These are phyloP conservation scores for Lactarius akahatsu DNA, from an alignment of 768 basidiomycete species.

Conservation along the genomic window DNA sequence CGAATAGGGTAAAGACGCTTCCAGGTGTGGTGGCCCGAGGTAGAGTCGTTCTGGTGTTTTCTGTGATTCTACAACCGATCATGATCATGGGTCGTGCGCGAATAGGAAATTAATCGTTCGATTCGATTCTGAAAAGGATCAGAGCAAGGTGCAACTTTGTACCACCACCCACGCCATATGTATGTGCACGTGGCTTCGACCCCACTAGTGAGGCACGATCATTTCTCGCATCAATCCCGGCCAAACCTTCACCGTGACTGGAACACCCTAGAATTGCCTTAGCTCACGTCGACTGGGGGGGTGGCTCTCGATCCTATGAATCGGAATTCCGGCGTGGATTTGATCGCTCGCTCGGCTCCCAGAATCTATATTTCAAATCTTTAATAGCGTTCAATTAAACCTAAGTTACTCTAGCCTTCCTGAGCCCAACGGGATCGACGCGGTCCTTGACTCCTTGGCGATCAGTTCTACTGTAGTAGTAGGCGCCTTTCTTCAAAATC, in stretches of 20 bases:
- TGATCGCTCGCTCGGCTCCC: background rate
- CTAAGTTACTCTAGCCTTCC: background rate
- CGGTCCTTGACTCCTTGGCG: background rate
- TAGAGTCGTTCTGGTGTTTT: background rate
- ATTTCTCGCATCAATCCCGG: background rate
- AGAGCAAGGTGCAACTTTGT: no score
- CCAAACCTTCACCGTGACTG: background rate
- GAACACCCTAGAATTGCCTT: slow-evolving; percentile 2
- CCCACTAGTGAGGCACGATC: background rate
- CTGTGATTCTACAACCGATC: no score
- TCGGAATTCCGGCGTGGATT: background rate
- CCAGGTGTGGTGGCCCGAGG: background rate
- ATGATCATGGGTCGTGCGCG: no score
- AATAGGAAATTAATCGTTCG: no score
- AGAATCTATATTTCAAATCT: background rate
- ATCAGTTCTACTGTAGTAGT: background rate
- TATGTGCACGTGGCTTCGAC: background rate
- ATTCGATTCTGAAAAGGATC: no score
- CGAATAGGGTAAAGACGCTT: slow-evolving; percentile 1
- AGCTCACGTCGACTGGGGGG: background rate
- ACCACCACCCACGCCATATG: background rate
- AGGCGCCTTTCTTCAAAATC: background rate
- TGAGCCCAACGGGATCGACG: background rate
- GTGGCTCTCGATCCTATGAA: background rate
- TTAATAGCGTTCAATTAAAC: background rate